Base-by-base conservation (phyloP, 768 basidiomycete species). In the Rhizopogon salebrosus region DNA sequence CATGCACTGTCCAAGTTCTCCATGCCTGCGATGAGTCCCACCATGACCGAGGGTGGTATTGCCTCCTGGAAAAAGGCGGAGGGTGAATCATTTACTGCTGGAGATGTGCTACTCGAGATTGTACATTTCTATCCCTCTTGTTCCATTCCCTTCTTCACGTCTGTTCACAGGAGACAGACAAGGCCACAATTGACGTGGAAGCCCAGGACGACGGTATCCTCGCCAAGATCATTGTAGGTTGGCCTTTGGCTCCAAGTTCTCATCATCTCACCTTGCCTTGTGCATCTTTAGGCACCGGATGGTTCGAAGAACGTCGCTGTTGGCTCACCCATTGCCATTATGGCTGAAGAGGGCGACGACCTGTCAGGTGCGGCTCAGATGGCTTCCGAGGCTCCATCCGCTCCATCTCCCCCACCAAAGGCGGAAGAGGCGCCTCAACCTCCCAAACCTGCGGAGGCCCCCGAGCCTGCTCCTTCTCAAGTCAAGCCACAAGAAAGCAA, bases 1-100 rank as follows among this genome's bases (percentile, higher is more conserved):
- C 74, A 78, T 74, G 94, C 87, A 36, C 80, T 98, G 60, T 75
- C 89, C 55, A 91, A 85, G 68, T 95, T 98, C 75, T 77, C 85
- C 57, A 95, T 97, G 92, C 95, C 94, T 53, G 94, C 97, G 61
- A 99, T 98, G 95, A 95, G 92, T 57, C 97, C 97, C 29, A 99
- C 97, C 53, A 99, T 99, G 97, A 94, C 94, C 3, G 97, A 98
- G 76, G 97, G 97, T 57, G 97, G 95, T 57, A 97, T 99, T 68
- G 90, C 95, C 41, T 79, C 80, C 29, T 99, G 97, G 95, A 98
- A 98, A 80, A 89, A 90, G 75, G 87, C 87, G 71, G 95, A 98
- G 70, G 97, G 97, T 52, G 95, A 98, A 61, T 48, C 84, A 2
- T 99, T 95, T 67, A 59, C 84, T 16, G 82, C 85, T 6, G 95